Percentiles rank a stretch among this genome's conserved stretches.
phyloP scores from a whole-genome alignment of 805 yeast genomes.

The Yamadazyma sp. region DNA sequence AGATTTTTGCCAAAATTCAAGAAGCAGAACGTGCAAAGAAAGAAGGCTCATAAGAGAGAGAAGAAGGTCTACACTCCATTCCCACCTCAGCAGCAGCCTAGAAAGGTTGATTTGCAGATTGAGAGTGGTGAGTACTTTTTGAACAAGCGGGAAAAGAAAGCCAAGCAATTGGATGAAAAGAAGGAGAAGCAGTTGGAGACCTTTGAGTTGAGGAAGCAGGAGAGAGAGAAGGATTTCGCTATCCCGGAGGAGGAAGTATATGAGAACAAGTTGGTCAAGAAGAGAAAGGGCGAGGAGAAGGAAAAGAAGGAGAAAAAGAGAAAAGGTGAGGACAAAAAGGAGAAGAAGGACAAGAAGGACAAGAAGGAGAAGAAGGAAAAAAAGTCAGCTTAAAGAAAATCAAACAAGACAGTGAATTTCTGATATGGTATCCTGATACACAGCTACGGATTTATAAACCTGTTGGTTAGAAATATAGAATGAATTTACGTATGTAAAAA shows the following conservation, averaged over 20 bases:
- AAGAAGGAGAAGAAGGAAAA: constrained; percentile 23
- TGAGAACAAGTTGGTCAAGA: constrained; percentile 37
- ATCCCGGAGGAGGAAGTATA: constrained; percentile 81
- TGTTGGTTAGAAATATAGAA: no score
- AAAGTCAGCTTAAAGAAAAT: background rate
- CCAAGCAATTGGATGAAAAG: constrained; percentile 71
- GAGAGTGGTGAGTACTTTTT: constrained; percentile 98
- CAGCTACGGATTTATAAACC: no score
- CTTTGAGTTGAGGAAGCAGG: constrained; percentile 62
- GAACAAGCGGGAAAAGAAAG: constrained; percentile 78
- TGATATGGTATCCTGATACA: no score
- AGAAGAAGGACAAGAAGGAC: constrained; percentile 28
- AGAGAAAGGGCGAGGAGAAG: constrained; percentile 28
- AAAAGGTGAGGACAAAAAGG: constrained; percentile 8
- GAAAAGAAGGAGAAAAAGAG: constrained; percentile 5
- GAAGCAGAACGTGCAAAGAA: constrained; percentile 93
- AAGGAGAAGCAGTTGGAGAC: constrained; percentile 73
- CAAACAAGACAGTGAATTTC: background rate
- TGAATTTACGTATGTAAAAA: no score
- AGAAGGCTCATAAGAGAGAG: constrained; percentile 71
- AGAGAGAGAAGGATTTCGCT: constrained; percentile 72
- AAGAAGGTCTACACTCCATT: constrained; percentile 91
- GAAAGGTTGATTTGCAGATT: constrained; percentile 95
- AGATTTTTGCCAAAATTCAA: constrained; percentile 95
- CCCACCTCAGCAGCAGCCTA: constrained; percentile 97